These are phyloP conservation scores for Actinomortierella ambigua DNA, from an alignment of 371 early-diverging fungal genomes.

Conservation along the genomic window DNA sequence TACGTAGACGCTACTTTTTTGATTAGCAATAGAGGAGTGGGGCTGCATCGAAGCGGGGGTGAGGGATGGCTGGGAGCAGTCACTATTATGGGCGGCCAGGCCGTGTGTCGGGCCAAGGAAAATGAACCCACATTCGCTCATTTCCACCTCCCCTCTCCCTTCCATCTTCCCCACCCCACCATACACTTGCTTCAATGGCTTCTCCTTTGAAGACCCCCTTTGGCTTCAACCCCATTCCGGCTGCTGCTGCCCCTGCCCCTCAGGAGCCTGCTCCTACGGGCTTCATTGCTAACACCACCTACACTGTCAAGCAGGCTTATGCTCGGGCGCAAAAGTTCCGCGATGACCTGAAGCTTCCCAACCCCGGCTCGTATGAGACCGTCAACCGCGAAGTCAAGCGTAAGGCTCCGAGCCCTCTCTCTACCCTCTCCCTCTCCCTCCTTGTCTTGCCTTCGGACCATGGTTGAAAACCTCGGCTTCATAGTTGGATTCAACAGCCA, in stretches of 20 bases:
- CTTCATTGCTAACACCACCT: slow-evolving; percentile 5
- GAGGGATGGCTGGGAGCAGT: too few relatives aligned
- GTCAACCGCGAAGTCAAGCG: slow-evolving; percentile 87
- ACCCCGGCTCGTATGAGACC: slow-evolving; percentile 88
- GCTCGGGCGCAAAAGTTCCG: slow-evolving; percentile 29
- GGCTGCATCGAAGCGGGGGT: too few relatives aligned
- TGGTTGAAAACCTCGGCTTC: slow-evolving; percentile 23
- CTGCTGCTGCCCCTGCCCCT: slow-evolving; percentile 1
- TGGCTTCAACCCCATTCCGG: slow-evolving; percentile 39
- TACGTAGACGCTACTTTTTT: too few relatives aligned
- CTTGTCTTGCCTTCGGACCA: slow-evolving; percentile 5
- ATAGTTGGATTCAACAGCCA: slow-evolving; percentile 1
- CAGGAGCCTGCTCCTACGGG: slow-evolving; percentile 16
- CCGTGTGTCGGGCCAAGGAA: too few relatives aligned
- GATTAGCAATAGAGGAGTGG: too few relatives aligned
- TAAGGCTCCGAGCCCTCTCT: slow-evolving; percentile 44
- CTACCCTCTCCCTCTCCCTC: slow-evolving; percentile 4
- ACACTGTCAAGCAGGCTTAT: slow-evolving; percentile 26
- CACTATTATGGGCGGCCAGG: too few relatives aligned
- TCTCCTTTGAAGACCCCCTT: slow-evolving; percentile 37
- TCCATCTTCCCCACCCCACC: not conserved
- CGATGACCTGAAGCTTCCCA: slow-evolving; percentile 69
- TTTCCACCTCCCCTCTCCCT: not conserved
- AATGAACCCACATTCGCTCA: not conserved
- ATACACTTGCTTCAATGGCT: slow-evolving; percentile 14